Evolutionary conservation across 305 asterid species (phyloP).

Genomic region (Fraxinus dipetala): DNA sequence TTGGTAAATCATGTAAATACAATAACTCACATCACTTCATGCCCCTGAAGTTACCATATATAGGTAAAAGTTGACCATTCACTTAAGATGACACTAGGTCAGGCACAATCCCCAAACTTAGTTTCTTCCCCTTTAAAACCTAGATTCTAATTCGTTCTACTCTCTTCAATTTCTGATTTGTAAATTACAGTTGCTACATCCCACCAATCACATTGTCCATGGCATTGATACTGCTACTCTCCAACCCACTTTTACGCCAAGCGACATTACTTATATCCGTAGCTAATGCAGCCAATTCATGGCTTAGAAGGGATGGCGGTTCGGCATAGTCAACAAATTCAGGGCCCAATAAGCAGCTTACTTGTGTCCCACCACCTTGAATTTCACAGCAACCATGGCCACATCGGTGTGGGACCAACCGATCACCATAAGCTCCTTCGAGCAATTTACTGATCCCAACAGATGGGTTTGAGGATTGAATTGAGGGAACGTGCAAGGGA

Average conservation of each 20-base stretch:
- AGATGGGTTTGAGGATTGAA: constrained; percentile 38
- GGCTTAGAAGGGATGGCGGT: constrained; percentile 58
- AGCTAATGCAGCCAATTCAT: constrained; percentile 76
- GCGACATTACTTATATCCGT: constrained; percentile 85
- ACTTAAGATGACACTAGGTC: constrained; percentile 18
- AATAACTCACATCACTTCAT: constrained; percentile 14
- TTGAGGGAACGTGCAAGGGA: constrained; percentile 25
- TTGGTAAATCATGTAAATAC: neutral
- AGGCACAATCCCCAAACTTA: constrained; percentile 21
- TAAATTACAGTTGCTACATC: constrained; percentile 29
- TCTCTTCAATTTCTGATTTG: constrained; percentile 26
- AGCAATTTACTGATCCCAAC: constrained; percentile 39
- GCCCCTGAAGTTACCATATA: constrained; percentile 23
- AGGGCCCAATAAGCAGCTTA: constrained; percentile 59
- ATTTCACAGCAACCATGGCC: constrained; percentile 75
- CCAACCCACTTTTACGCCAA: constrained; percentile 78
- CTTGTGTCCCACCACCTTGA: constrained; percentile 17
- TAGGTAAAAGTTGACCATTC: constrained; percentile 23
- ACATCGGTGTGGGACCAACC: constrained; percentile 64
- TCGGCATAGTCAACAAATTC: constrained; percentile 70
- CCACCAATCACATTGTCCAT: constrained; percentile 37
- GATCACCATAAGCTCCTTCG: constrained; percentile 45
- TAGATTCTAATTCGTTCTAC: constrained; percentile 25
- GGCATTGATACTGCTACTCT: constrained; percentile 41
- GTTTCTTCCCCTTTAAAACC: constrained; percentile 31